Percentiles rank a stretch among this genome's conserved stretches.
These are phyloP conservation scores for Combretum micranthum DNA, from an alignment of 345 rosid species.

Conservation along the genomic window DNA sequence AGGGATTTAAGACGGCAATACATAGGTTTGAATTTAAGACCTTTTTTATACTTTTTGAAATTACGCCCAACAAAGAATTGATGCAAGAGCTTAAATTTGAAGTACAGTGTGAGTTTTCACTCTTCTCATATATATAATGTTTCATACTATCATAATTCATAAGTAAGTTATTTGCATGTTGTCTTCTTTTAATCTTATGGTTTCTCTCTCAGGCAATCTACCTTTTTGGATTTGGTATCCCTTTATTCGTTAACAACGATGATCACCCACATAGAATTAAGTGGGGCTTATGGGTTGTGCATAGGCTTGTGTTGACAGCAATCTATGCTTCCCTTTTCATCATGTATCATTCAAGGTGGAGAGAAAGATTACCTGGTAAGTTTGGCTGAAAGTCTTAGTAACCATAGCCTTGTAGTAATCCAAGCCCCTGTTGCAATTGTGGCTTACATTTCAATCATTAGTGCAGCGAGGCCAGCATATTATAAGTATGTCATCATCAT, in stretches of 20 bases:
- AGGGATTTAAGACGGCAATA: no score
- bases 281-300: constrained; percentile 81
- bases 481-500: constrained; percentile 63
- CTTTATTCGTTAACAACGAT: constrained; percentile 56
- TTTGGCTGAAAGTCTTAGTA: background rate
- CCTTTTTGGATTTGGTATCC: constrained; percentile 68
- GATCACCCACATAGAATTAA: constrained; percentile 47
- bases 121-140: no score
- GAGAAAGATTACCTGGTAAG: constrained; percentile 80
- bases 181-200: background rate
- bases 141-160: no score
- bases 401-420: no score
- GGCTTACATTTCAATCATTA: constrained; percentile 5
- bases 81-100: no score
- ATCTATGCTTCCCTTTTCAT: constrained; percentile 58
- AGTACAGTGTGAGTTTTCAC: no score
- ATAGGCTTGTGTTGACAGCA: constrained; percentile 69
- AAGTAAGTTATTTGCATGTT: no score
- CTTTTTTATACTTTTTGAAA: no score
- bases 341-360: constrained; percentile 82
- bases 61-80: no score
- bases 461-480: constrained; percentile 87
- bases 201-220: constrained; percentile 50
- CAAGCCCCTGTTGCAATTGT: no score
- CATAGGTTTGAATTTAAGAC: no score